Evolutionary conservation across 768 basidiomycete genomes (phyloP).

Genomic region (Hebeloma cylindrosporum): DNA sequence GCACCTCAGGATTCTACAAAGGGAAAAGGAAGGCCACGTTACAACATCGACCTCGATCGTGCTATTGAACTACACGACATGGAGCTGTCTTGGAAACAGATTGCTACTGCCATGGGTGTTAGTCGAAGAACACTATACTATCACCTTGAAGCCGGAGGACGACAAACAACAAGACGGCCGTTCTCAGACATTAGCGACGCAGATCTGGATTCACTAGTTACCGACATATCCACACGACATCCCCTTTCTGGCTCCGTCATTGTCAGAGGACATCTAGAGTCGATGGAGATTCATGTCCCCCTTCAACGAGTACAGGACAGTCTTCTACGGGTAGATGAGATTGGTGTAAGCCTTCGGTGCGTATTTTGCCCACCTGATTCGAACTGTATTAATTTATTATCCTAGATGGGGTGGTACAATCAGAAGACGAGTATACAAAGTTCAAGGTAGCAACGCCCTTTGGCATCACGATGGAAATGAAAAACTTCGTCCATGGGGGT

Average conservation of each 20-base stretch:
- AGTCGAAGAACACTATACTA: conserved; percentile 18
- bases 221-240: conserved; percentile 18
- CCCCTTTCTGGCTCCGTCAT: conserved; percentile 30
- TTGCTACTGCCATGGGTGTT: conserved; percentile 24
- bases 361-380: not conserved
- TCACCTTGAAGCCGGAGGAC: conserved; percentile 16
- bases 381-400: not conserved
- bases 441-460: conserved; percentile 30
- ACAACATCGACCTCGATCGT: conserved; percentile 19
- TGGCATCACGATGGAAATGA: conserved; percentile 40
- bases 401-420: conserved; percentile 9
- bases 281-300: conserved; percentile 25
- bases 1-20: not conserved
- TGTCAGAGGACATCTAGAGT: conserved; percentile 28
- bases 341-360: conserved; percentile 27
- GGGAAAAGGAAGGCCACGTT: conserved; percentile 20
- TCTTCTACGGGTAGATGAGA: conserved; percentile 28
- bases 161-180: conserved; percentile 9
- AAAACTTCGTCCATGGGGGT: conserved; percentile 33
- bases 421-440: conserved; percentile 26
- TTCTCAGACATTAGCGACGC: conserved; percentile 21
- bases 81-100: conserved; percentile 25
- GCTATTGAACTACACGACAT: conserved; percentile 24
- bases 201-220: conserved; percentile 21
- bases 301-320: conserved; percentile 22